Evolutionary conservation across 495 filamentous ascomycete genomes (phyloP).

Genomic region (Podospora sp.): DNA sequence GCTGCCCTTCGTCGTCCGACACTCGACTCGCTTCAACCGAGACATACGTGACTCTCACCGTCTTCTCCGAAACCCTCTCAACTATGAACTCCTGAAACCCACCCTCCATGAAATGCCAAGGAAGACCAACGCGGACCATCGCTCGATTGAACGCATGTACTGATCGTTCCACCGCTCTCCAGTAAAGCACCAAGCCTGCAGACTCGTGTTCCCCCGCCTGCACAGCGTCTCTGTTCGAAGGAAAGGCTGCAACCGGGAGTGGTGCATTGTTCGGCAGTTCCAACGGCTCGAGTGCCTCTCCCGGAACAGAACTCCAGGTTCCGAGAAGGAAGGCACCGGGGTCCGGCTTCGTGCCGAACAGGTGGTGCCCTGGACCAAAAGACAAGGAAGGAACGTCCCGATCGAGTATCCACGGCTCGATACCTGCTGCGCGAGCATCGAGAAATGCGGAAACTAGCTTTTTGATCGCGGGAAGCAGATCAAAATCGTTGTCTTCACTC

Average conservation of each 20-base stretch:
- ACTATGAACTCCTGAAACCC: constrained; percentile 21
- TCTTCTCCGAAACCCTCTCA: constrained; percentile 9
- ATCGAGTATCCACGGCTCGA: constrained; percentile 9
- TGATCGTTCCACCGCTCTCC: neutral
- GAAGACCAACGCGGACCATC: neutral
- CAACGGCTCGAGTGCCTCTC: neutral
- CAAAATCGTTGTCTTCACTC: neutral
- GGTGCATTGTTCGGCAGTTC: neutral
- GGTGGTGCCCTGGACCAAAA: neutral
- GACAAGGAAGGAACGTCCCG: constrained; percentile 7
- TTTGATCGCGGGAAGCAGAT: neutral
- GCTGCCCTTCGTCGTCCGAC: neutral
- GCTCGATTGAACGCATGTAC: neutral
- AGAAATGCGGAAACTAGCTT: constrained; percentile 3
- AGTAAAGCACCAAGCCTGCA: constrained; percentile 16
- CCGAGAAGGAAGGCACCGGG: constrained; percentile 6
- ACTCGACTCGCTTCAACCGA: constrained; percentile 7
- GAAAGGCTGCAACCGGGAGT: neutral
- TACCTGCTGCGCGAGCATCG: constrained; percentile 10
- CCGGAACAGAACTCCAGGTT: neutral
- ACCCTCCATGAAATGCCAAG: constrained; percentile 10
- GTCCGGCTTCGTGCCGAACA: constrained; percentile 1
- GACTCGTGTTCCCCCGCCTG: neutral
- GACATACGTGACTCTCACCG: constrained; percentile 9
- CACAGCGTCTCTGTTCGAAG: neutral